Evolutionary conservation across 1,284 basidiomycete species (phyloP).

Genomic region (Irpex lacteus): DNA sequence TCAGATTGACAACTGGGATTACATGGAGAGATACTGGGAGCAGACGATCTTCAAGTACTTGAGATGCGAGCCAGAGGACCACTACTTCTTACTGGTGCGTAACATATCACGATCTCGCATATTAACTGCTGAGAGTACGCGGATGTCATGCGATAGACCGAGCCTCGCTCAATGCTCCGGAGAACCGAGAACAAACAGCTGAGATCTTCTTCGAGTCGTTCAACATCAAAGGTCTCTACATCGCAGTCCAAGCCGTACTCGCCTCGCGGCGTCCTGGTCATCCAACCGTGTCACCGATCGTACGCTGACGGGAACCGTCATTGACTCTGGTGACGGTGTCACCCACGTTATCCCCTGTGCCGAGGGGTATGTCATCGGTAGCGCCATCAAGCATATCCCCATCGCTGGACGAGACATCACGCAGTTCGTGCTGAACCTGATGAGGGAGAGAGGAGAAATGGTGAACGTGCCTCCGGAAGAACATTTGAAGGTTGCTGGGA

Average conservation of each 20-base stretch:
- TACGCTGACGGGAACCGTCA: slow-evolving; percentile 95
- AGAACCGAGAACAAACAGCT: slow-evolving; percentile 98
- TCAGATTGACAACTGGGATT: slow-evolving; percentile 99
- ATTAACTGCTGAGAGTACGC: no score
- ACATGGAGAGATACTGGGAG: slow-evolving; percentile 99
- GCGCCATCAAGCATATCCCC: slow-evolving; percentile 98
- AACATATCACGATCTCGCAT: background rate
- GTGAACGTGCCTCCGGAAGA: slow-evolving; percentile 93
- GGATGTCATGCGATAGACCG: slow-evolving; percentile 61
- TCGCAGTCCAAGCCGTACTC: slow-evolving; percentile 98
- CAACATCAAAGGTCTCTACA: slow-evolving; percentile 97
- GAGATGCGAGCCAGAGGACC: slow-evolving; percentile 97
- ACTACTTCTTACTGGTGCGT: slow-evolving; percentile 94
- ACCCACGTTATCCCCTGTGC: slow-evolving; percentile 97
- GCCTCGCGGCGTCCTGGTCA: slow-evolving; percentile 97
- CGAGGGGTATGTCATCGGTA: slow-evolving; percentile 98
- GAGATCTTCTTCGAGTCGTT: slow-evolving; percentile 99
- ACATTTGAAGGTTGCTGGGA: slow-evolving; percentile 87
- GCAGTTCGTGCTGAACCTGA: slow-evolving; percentile 94
- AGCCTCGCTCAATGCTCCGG: slow-evolving; percentile 96
- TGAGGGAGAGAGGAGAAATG: slow-evolving; percentile 95
- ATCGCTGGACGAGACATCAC: slow-evolving; percentile 98
- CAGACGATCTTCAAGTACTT: slow-evolving; percentile 99
- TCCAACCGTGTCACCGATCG: slow-evolving; percentile 91
- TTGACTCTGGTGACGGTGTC: slow-evolving; percentile 98